These are phyloP conservation scores for Mycena filopes DNA, from an alignment of 768 basidiomycete species.

Conservation along the genomic window DNA sequence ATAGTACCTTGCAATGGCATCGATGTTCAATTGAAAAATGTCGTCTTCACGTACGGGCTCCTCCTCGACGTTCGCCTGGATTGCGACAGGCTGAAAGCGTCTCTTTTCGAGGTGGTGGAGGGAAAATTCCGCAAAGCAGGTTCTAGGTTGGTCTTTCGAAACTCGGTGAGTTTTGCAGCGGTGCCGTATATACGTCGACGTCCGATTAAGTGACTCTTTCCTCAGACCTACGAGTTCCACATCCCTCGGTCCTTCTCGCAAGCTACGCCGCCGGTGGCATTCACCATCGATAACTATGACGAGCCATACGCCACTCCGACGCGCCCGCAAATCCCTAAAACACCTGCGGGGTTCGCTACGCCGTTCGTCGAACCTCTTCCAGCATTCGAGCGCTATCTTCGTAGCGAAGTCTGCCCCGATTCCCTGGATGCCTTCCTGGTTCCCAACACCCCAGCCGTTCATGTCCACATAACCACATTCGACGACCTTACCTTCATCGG, in stretches of 20 bases:
- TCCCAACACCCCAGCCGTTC: conserved; percentile 5
- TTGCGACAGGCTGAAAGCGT: too few species aligned
- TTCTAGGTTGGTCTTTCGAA: too few species aligned
- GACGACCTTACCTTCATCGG: conserved; percentile 25
- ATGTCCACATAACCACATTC: conserved; percentile 19
- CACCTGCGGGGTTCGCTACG: background rate
- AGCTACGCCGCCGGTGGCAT: background rate
- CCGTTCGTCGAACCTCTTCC: conserved; percentile 2
- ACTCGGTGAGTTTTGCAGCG: too few species aligned
- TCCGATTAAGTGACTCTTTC: too few species aligned
- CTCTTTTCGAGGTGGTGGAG: too few species aligned
- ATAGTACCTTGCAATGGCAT: too few species aligned
- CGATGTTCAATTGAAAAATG: too few species aligned
- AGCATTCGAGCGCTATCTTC: conserved; percentile 1
- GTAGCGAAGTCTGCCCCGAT: conserved; percentile 6
- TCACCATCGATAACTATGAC: conserved; percentile 14
- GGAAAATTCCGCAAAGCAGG: too few species aligned
- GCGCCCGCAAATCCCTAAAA: conserved; percentile 2
- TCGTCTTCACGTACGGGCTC: too few species aligned
- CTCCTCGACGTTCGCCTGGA: too few species aligned
- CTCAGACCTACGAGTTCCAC: conserved; percentile 23
- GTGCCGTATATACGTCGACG: too few species aligned
- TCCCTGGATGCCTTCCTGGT: background rate
- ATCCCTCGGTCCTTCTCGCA: conserved; percentile 13
- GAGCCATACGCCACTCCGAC: conserved; percentile 12